phyloP scores from a whole-genome alignment of 2,329 filamentous ascomycete genomes.

The Apiospora pterosperma region DNA sequence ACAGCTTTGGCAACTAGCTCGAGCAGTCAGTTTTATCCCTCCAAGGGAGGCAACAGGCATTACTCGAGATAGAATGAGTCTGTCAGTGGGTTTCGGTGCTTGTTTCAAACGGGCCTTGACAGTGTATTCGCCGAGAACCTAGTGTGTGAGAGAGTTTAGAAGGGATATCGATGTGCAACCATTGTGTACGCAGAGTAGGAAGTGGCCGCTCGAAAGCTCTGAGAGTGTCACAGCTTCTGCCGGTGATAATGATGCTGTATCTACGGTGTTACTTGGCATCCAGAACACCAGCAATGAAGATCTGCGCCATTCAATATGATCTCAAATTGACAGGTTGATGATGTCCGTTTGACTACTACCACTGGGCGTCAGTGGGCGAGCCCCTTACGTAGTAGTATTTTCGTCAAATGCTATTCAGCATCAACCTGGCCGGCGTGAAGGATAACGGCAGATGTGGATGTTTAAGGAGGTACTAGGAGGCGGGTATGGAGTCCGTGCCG shows the following conservation, averaged over 20 bases:
- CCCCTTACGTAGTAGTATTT: too few relatives aligned
- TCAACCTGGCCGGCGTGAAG: neutral
- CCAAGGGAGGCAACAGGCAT: neutral
- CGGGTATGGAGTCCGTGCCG: neutral
- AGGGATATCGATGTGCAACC: neutral
- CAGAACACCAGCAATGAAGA: neutral
- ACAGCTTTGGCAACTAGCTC: neutral
- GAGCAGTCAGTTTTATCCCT: neutral
- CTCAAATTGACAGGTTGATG: neutral
- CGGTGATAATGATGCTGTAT: neutral
- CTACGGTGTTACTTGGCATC: neutral
- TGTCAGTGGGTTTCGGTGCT: neutral
- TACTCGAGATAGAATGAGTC: neutral
- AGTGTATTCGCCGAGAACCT: slow-evolving; percentile 1
- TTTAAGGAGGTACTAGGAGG: neutral
- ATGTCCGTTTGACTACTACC: neutral
- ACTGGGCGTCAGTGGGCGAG: too few relatives aligned
- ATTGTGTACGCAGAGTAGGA: neutral
- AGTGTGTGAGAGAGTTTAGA: neutral
- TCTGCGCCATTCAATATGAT: neutral
- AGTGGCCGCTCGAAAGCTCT: neutral
- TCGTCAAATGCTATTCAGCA: neutral
- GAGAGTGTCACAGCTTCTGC: neutral
- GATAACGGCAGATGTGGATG: neutral
- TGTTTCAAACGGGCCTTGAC: neutral